Evolutionary conservation across 2,329 filamentous ascomycete genomes (phyloP), one percentile per base, ranked within the genome.

Genomic region (Reticulascus tulasneorum): DNA sequence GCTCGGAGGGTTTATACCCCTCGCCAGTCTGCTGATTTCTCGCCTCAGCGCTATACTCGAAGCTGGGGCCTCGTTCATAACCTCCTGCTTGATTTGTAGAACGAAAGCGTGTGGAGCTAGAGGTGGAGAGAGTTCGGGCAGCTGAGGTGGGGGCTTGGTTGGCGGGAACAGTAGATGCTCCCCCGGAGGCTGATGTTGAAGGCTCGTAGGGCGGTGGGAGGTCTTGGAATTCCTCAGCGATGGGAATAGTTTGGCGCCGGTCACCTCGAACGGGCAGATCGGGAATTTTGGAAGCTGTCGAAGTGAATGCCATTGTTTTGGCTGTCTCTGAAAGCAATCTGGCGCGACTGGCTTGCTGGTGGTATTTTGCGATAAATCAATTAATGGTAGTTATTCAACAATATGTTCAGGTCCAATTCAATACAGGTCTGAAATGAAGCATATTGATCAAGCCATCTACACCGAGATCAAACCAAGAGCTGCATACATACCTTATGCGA

Each of bases 151-250:
- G 10, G n/a, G 15, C 32, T 5, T n/a, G 25, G n/a, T 16, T 23
- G 11, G 13, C 15, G 19, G 19, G n/a, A n/a, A n/a, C n/a, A n/a
- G n/a, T n/a, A n/a, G n/a, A n/a, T n/a, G n/a, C 11, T 13, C 15
- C 18, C 7, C 25, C 7, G 11, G 30, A 30, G 7, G 15, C 35
- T 15, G 22, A 10, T 23, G 29, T 15, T 12, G 38, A 28, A 9
- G 23, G 17, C 31, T 40, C 36, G 10, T 40, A 42, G 17, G 39
- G 36, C 17, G 36, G 39, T 18, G 30, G 35, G 9, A 22, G n/a
- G n/a, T 36, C 27, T 23, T 23, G 15, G 26, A 9, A 23, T 9
- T 21, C 18, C 10, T 22, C 18, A 9, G 6, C n/a, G 9, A 31
- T 19, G 17, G 28, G 31, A 11, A 42, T 19, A 9, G 17, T 23